Evolutionary conservation across 441 rosid genomes (phyloP), one percentile per base, ranked within the genome.

Genomic region (Arabidopsis lyrata): DNA sequence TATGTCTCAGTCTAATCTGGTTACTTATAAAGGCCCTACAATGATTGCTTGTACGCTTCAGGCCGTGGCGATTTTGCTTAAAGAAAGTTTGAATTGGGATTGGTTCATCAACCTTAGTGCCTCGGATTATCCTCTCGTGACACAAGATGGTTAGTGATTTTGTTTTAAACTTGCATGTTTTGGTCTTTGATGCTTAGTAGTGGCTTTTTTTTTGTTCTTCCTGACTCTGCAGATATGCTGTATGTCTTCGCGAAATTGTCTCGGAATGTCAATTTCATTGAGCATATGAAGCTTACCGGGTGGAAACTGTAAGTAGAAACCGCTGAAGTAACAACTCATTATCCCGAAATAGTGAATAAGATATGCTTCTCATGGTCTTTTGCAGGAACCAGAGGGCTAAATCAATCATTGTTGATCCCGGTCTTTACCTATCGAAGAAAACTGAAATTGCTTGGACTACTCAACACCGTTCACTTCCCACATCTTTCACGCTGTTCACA

Each of bases 341-440:
- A 5, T 5, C 5, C 0, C 9, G 22, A 3, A 44, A 31, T 20
- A 39, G 13, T 1, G 35, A 29, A 61, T 66, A 47, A 22, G 66
- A 35, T 68, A 60, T 69, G 73, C 53, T 57, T 74, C 38, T 52
- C 8, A 24, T 56, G 55, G 20, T 59, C 5, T 10, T 59, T 50
- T 49, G 14, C 6, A 92, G 95, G 75, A 63, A 81, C 63, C 94
- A 90, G 49, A 90, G 97, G 78, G 97, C 92, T 8, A 88, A 78
- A 81, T 94, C 97, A 61, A 88, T 92, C 80, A 86, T 92, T 70
- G 83, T 90, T 76, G 97, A 92, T 84, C 96, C 97, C 0, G 96
- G 94, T 3, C 73, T 90, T 24, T 88, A 90, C 72, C 73, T 84
- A 50, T 77, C 76, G 29, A 80, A 72, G 78, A 92, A 90, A 67